These are phyloP conservation scores for Boletus subluridellus DNA, from an alignment of 1,284 basidiomycete genomes.

Conservation along the genomic window DNA sequence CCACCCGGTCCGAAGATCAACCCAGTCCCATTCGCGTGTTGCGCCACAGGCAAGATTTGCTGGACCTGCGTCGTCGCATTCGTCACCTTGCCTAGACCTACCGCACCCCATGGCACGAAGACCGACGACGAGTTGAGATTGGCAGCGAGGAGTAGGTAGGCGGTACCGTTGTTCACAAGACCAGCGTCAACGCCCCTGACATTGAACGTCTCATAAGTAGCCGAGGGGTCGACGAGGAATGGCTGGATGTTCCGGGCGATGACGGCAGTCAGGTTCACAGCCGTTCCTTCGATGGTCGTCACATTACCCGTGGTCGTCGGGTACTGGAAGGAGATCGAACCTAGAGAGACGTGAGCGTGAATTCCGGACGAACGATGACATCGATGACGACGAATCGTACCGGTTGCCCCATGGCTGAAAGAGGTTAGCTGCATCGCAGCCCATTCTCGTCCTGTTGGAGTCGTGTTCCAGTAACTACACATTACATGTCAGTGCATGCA, in stretches of 20 bases:
- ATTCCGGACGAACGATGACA: no score
- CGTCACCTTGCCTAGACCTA: constrained; percentile 21
- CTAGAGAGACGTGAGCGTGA: constrained; percentile 11
- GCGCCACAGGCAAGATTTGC: constrained; percentile 8
- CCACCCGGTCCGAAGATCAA: constrained; percentile 18
- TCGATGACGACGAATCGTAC: constrained; percentile 3
- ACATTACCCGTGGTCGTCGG: constrained; percentile 23
- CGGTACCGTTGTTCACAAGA: constrained; percentile 23
- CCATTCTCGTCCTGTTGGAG: constrained; percentile 30
- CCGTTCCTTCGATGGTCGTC: constrained; percentile 27
- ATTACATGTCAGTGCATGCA: not conserved
- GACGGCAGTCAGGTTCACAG: constrained; percentile 3
- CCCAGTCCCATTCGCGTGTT: constrained; percentile 21
- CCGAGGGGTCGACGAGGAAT: constrained; percentile 20
- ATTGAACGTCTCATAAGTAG: constrained; percentile 4
- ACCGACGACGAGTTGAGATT: constrained; percentile 6
- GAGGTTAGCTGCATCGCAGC: constrained; percentile 25
- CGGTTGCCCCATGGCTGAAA: constrained; percentile 29
- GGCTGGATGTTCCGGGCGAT: constrained; percentile 16
- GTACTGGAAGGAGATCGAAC: constrained; percentile 31
- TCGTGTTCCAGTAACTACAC: constrained; percentile 29
- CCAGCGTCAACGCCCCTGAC: not conserved
- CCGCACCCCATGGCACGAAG: constrained; percentile 19
- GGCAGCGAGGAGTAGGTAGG: constrained; percentile 22
- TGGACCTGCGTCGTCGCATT: constrained; percentile 22